These are phyloP conservation scores for Canna indica DNA, from an alignment of 176 grass and related monocot genomes.

Conservation along the genomic window DNA sequence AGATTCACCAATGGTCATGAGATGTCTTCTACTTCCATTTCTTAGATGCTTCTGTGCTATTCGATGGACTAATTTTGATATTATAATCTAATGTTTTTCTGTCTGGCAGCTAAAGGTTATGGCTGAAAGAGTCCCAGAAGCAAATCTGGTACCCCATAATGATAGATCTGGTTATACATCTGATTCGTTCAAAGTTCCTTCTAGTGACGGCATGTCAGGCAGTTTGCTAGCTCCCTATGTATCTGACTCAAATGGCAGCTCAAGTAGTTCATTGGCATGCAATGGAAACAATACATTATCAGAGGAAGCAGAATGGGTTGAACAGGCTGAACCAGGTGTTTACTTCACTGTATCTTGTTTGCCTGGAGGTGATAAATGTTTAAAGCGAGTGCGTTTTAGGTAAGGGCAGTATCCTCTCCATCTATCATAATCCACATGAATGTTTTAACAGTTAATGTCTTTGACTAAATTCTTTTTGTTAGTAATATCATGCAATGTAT, in stretches of 20 bases:
- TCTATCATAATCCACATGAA: neutral
- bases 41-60: neutral
- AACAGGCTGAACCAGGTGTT: conserved; percentile 59
- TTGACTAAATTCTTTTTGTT: conserved; percentile 5
- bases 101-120: conserved; percentile 46
- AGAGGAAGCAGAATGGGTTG: conserved; percentile 40
- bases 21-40: no score
- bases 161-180: conserved; percentile 12
- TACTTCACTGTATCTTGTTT: conserved; percentile 48
- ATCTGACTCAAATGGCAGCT: conserved; percentile 23
- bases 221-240: conserved; percentile 13
- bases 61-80: neutral
- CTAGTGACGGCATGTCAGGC: conserved; percentile 11
- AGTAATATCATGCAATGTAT: neutral
- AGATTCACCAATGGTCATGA: neutral
- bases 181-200: conserved; percentile 26
- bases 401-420: conserved; percentile 15
- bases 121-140: conserved; percentile 31
- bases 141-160: neutral
- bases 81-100: conserved; percentile 1
- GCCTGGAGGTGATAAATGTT: conserved; percentile 36
- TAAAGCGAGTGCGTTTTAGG: conserved; percentile 56
- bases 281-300: conserved; percentile 25
- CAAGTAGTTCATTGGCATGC: conserved; percentile 8
- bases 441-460: no score